phyloP scores from a whole-genome alignment of 371 early-diverging fungal species.

The Thermomucor indicae-seudaticae region DNA sequence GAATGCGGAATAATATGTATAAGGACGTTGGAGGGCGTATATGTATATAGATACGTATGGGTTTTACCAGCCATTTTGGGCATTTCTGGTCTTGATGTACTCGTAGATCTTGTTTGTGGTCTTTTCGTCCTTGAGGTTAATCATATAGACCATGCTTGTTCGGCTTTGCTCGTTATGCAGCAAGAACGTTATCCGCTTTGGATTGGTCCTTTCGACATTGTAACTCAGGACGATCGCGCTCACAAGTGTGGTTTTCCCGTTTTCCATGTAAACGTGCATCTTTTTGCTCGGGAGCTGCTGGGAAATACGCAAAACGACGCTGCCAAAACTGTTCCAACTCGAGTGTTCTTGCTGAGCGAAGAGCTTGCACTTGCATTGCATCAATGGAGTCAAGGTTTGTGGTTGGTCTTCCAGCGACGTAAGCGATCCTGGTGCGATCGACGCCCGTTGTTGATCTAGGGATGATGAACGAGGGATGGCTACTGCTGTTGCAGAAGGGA shows the following conservation, averaged over 20 bases:
- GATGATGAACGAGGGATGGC: constrained; percentile 4
- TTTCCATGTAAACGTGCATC: constrained; percentile 43
- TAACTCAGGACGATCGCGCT: constrained; percentile 36
- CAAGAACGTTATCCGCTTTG: constrained; percentile 36
- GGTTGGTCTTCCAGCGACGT: constrained; percentile 29
- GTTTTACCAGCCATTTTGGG: constrained; percentile 33
- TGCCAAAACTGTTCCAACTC: constrained; percentile 41
- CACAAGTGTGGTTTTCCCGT: constrained; percentile 37
- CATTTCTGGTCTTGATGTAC: constrained; percentile 32
- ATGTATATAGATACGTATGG: background rate
- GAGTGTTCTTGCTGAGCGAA: constrained; percentile 37
- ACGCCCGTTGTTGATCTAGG: constrained; percentile 34
- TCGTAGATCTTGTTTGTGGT: constrained; percentile 35
- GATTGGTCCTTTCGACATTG: constrained; percentile 31
- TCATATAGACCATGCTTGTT: constrained; percentile 42
- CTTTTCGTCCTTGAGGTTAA: constrained; percentile 40
- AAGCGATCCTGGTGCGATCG: constrained; percentile 17
- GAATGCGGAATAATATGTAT: background rate
- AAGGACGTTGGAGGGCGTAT: too few relatives aligned
- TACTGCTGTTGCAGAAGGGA: background rate
- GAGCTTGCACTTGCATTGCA: constrained; percentile 41
- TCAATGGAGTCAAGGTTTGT: constrained; percentile 32
- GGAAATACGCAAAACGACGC: constrained; percentile 27
- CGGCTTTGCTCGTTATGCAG: constrained; percentile 23
- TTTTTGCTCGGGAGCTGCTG: constrained; percentile 38